phyloP scores from a whole-genome alignment of 495 filamentous ascomycete genomes.

The Extremus antarcticus region DNA sequence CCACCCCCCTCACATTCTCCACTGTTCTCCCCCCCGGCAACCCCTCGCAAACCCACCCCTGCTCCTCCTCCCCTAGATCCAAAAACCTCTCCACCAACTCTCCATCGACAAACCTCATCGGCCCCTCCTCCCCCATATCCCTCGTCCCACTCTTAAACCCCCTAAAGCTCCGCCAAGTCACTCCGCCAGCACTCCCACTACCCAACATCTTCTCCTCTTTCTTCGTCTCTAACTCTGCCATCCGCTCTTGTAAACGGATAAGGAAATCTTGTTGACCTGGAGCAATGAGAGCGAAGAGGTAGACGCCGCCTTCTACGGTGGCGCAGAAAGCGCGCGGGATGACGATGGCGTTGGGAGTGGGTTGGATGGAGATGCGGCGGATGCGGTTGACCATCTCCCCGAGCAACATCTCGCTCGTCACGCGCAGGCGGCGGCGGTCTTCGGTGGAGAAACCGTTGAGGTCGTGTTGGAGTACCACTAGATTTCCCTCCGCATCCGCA shows the following conservation, averaged over 20 bases:
- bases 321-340: conserved; percentile 77
- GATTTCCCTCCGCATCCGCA: conserved; percentile 76
- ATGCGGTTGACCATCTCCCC: conserved; percentile 93
- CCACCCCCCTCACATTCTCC: conserved; percentile 46
- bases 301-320: conserved; percentile 87
- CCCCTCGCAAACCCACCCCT: conserved; percentile 50
- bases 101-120: conserved; percentile 82
- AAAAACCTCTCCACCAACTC: conserved; percentile 83
- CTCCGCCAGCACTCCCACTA: conserved; percentile 54
- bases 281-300: conserved; percentile 72
- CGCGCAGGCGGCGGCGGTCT: conserved; percentile 57
- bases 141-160: conserved; percentile 62
- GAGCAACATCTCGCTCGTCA: conserved; percentile 69
- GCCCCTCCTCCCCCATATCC: conserved; percentile 50
- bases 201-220: too few relatives aligned
- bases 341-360: conserved; percentile 49
- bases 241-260: conserved; percentile 64
- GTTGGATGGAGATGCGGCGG: conserved; percentile 47
- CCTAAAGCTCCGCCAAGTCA: conserved; percentile 67
- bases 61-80: conserved; percentile 49
- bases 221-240: too few relatives aligned
- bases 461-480: conserved; percentile 67
- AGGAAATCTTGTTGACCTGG: conserved; percentile 62
- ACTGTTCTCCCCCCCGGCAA: conserved; percentile 40
- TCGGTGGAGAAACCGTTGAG: conserved; percentile 58